These are phyloP conservation scores for Ganoderma leucocontextum DNA, from an alignment of 1,284 basidiomycete species.

Conservation along the genomic window DNA sequence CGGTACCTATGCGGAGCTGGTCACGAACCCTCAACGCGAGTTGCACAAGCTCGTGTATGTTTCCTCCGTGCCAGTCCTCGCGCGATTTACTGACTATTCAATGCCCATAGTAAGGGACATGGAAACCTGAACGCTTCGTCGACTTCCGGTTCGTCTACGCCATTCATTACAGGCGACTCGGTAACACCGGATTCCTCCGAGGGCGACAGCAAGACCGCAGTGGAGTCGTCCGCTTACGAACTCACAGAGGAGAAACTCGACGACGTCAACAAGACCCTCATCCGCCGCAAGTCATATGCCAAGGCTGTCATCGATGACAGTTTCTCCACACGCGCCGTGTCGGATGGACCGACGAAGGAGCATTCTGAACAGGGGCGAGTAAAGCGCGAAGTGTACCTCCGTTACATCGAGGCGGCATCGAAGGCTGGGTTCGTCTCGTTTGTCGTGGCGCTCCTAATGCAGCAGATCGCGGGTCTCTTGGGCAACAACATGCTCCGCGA, in stretches of 20 bases:
- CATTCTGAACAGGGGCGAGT: constrained; percentile 87
- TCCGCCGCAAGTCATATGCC: constrained; percentile 56
- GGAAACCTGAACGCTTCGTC: constrained; percentile 53
- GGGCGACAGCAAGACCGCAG: constrained; percentile 35
- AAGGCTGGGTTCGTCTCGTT: constrained; percentile 76
- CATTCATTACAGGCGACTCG: constrained; percentile 54
- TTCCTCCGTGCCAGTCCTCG: not conserved
- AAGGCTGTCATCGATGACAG: constrained; percentile 55
- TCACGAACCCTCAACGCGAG: constrained; percentile 72
- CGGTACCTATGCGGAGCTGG: constrained; percentile 73
- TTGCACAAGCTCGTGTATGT: constrained; percentile 85
- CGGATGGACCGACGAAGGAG: constrained; percentile 71
- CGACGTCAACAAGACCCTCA: constrained; percentile 54
- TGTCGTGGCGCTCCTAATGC: constrained; percentile 61
- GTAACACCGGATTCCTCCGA: constrained; percentile 49
- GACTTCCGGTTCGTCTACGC: constrained; percentile 58
- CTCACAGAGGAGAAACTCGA: constrained; percentile 41
- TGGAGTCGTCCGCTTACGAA: constrained; percentile 32
- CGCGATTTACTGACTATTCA: not conserved
- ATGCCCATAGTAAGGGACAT: constrained; percentile 46
- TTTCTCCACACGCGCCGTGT: constrained; percentile 47
- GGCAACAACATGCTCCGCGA: constrained; percentile 78
- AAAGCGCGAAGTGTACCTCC: constrained; percentile 78
- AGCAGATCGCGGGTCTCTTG: constrained; percentile 63
- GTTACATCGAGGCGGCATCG: constrained; percentile 86